These are phyloP conservation scores for Colletotrichum sp. DNA, from an alignment of 2,329 filamentous ascomycete species.

Conservation along the genomic window DNA sequence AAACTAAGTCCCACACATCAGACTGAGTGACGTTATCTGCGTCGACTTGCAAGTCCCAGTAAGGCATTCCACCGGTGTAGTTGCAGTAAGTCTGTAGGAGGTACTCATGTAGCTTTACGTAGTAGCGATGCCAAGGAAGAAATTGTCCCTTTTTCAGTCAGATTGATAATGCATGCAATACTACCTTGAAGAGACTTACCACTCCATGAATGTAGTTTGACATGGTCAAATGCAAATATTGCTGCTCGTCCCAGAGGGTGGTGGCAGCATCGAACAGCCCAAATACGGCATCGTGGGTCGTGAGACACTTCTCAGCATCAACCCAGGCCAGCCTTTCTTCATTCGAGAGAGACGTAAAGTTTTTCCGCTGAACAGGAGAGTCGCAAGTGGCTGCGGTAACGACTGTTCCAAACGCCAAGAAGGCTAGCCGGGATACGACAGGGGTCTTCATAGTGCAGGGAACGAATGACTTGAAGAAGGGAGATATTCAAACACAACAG, in stretches of 20 bases:
- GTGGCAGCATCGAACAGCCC: not conserved
- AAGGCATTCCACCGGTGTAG: not conserved
- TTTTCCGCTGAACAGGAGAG: not conserved
- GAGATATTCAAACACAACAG: not conserved
- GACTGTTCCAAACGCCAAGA: not conserved
- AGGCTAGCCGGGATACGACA: not conserved
- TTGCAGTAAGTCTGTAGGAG: not conserved
- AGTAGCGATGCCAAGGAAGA: not conserved
- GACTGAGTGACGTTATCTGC: not conserved
- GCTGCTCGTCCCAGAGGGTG: not conserved
- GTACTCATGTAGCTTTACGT: not conserved
- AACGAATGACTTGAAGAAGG: not conserved
- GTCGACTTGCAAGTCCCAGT: not conserved
- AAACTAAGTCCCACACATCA: not conserved
- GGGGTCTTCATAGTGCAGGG: not conserved
- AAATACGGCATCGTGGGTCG: not conserved
- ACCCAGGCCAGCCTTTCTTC: not conserved
- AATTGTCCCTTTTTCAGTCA: not conserved
- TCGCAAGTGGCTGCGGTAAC: not conserved
- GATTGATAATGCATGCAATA: not conserved
- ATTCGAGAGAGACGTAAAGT: not conserved
- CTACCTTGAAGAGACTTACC: not conserved
- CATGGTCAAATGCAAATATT: not conserved
- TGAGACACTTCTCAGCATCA: not conserved
- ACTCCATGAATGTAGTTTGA: not conserved